These are phyloP conservation scores for Tricholoma bakamatsutake DNA, from an alignment of 768 basidiomycete species.

Conservation along the genomic window DNA sequence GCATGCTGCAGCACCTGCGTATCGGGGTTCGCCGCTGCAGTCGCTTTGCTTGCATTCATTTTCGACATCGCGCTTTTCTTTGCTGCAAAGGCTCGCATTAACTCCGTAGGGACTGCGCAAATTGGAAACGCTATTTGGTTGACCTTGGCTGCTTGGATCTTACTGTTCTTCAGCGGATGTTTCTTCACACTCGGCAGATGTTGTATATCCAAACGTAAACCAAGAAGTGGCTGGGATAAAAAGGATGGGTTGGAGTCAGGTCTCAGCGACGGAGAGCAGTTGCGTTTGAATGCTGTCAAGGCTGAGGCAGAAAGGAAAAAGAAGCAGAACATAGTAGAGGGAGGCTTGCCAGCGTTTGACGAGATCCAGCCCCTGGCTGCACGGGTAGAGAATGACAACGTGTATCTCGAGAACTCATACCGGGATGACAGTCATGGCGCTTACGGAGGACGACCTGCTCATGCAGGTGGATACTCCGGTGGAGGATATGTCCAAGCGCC, in stretches of 20 bases:
- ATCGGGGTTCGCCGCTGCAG: constrained; percentile 71
- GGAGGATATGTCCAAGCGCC: constrained; percentile 64
- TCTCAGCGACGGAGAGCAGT: constrained; percentile 36
- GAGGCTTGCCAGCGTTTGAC: constrained; percentile 69
- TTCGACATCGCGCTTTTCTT: constrained; percentile 93
- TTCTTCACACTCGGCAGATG: constrained; percentile 82
- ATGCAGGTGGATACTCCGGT: constrained; percentile 29
- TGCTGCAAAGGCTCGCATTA: constrained; percentile 81
- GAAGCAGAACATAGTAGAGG: constrained; percentile 49
- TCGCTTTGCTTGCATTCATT: constrained; percentile 83
- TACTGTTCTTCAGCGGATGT: constrained; percentile 88
- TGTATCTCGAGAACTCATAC: constrained; percentile 49
- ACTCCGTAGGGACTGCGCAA: constrained; percentile 66
- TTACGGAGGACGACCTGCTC: constrained; percentile 27
- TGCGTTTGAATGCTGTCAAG: constrained; percentile 81
- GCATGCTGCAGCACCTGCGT: constrained; percentile 75
- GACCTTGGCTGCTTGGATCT: constrained; percentile 77
- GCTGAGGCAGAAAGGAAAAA: constrained; percentile 84
- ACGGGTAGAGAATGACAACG: constrained; percentile 49
- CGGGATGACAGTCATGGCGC: constrained; percentile 16
- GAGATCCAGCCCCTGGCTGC: constrained; percentile 70
- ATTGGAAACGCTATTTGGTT: constrained; percentile 93
- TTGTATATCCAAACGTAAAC: constrained; percentile 58
- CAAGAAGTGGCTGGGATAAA: constrained; percentile 32
- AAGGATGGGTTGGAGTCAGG: constrained; percentile 25